A percentile compares a stretch with the other conserved stretches of the same genome.
Conservation (phyloP, 1,284 basidiomycete genomes). For the Fomitopsis schrenkii region DNA sequence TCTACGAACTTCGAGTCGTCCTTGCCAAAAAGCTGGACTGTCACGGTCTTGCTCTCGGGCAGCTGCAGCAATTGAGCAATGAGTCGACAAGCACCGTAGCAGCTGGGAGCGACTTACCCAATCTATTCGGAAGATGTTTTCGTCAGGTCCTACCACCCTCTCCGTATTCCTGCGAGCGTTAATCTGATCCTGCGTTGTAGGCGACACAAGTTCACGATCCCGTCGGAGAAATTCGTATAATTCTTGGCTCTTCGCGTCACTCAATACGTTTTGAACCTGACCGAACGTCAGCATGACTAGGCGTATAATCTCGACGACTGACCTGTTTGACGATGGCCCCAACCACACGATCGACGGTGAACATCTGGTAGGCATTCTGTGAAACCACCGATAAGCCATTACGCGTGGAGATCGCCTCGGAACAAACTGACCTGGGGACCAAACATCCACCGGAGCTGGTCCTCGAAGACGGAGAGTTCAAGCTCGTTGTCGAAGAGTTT, state of each 20-base stretch:
- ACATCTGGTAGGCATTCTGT: conserved; percentile 78
- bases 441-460: conserved; percentile 89
- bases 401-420: background rate
- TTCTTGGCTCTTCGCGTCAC: conserved; percentile 83
- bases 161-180: conserved; percentile 83
- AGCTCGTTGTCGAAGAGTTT: conserved; percentile 91
- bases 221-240: conserved; percentile 77
- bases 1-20: conserved; percentile 89
- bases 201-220: conserved; percentile 61
- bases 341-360: conserved; percentile 92
- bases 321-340: conserved; percentile 87
- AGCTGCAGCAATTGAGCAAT: conserved; percentile 43
- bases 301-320: conserved; percentile 6
- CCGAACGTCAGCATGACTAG: conserved; percentile 7
- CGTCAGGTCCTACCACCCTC: conserved; percentile 80
- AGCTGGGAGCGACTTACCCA: conserved; percentile 57
- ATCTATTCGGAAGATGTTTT: conserved; percentile 90
- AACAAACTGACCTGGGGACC: conserved; percentile 59
- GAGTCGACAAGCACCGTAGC: background rate
- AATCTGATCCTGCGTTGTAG: conserved; percentile 77
- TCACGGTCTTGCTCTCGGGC: conserved; percentile 66
- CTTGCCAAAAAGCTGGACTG: conserved; percentile 85
- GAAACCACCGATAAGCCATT: background rate
- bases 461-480: conserved; percentile 85
- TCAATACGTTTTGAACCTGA: conserved; percentile 74